A percentile compares a stretch with the other conserved stretches of the same genome.
phyloP scores from a whole-genome alignment of 2,329 filamentous ascomycete species.

The Mycosphaerella sp. region DNA sequence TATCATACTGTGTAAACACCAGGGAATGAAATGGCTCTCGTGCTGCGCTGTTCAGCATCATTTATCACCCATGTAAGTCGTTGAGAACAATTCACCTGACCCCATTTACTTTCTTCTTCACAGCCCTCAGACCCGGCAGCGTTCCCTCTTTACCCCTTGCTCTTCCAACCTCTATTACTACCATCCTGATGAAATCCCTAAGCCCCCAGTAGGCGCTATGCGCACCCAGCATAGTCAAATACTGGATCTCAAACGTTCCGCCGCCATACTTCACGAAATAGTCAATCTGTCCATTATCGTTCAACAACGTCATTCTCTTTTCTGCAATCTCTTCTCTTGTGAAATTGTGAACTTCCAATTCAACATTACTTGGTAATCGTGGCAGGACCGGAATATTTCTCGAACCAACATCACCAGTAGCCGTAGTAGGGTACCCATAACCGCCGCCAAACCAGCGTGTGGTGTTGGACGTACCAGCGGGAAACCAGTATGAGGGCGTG shows the following conservation, averaged over 20 bases:
- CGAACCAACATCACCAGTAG: constrained; percentile 28
- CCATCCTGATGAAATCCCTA: constrained; percentile 79
- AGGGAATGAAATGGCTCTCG: not conserved
- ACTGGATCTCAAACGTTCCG: constrained; percentile 88
- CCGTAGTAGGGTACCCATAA: constrained; percentile 10
- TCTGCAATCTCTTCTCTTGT: constrained; percentile 87
- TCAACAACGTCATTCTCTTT: constrained; percentile 77
- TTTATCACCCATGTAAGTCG: not conserved
- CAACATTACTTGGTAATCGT: constrained; percentile 53
- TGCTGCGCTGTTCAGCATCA: not conserved
- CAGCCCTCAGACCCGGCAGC: constrained; percentile 49
- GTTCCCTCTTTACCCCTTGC: constrained; percentile 59
- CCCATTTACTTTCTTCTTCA: constrained; percentile 51
- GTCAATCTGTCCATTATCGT: constrained; percentile 95
- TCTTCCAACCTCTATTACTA: constrained; percentile 82
- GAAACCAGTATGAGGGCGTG: constrained; percentile 45
- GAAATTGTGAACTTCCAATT: constrained; percentile 94
- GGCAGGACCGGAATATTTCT: constrained; percentile 31
- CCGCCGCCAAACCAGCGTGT: constrained; percentile 37
- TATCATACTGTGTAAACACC: not conserved
- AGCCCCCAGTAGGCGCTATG: constrained; percentile 92
- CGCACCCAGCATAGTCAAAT: constrained; percentile 92
- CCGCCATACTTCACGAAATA: constrained; percentile 78
- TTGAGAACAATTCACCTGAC: not conserved
- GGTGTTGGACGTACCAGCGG: constrained; percentile 27